Base-by-base conservation (phyloP, 2,329 filamentous ascomycete genomes). In the Trichoderma sp. region DNA sequence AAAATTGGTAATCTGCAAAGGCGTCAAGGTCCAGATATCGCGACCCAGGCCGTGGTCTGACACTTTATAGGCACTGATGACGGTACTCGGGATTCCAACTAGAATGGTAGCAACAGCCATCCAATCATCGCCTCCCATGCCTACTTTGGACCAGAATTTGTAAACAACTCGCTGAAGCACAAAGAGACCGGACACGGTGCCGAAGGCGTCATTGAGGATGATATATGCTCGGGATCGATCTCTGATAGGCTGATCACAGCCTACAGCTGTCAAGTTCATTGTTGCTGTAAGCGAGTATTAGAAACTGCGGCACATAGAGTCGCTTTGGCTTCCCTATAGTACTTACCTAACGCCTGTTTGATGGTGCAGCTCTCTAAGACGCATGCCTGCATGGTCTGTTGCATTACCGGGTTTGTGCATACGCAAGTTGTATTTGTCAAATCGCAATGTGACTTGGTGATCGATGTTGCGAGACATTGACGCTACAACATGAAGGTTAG, bases 11-110 rank as follows among this genome's bases (percentile, higher is more conserved):
- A 88, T 80, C 19, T 79, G 72, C 0, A 78, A 74, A 0, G 78
- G 75, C 0, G 77, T 70, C 5, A 87, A 70, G 0, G 83, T 85
- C 85, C 85, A 87, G 19, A 86, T 78, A 59, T 88, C 85, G 21
- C 74, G 79, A 7, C 85, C 84, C 8, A 87, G 75, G 1, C 85
- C 86, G 62, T 83, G 78, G 35, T 77, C 73, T 0, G 72, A 73
- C 3, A 77, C 72, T 10, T 78, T 77, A n/a, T 77, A 68, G 0
- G 77, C 72, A 69, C 77, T 73, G 68, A 79, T 74, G 6, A 77
- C 72, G 8, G 75, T 76, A 14, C 72, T 72, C 7, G 77, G 77
- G n/a, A 71, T 73, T 5, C 76, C 76, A 8, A 70, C 63, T 40
- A 74, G 8, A 19, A 76, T 60, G 14, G 75, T 72, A 31, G 72